A percentile compares a stretch with the other conserved stretches of the same genome.
These are phyloP conservation scores for Hypoxylon rickii DNA, from an alignment of 495 filamentous ascomycete species.

Conservation along the genomic window DNA sequence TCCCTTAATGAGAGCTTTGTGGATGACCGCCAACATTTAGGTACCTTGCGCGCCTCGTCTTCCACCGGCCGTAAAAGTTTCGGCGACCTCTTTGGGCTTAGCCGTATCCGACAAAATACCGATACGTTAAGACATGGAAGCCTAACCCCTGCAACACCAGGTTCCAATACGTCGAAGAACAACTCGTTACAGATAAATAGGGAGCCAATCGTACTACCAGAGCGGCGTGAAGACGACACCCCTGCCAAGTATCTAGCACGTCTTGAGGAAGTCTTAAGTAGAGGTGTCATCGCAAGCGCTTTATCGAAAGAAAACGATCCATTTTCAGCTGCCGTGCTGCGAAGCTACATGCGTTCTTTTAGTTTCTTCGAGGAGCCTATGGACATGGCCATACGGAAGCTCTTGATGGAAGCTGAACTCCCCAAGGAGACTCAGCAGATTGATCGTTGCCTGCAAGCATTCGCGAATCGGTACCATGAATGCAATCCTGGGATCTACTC, in stretches of 20 bases:
- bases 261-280: conserved; percentile 76
- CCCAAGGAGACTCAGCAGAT: conserved; percentile 99
- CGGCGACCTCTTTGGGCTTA: conserved; percentile 79
- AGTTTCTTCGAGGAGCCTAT: conserved; percentile 94
- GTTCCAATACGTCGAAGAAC: conserved; percentile 67
- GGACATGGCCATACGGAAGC: conserved; percentile 94
- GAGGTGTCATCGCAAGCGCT: conserved; percentile 77
- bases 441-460: conserved; percentile 88
- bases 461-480: conserved; percentile 96
- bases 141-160: conserved; percentile 66
- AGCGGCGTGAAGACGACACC: conserved; percentile 84
- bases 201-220: conserved; percentile 69
- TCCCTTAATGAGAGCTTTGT: conserved; percentile 67
- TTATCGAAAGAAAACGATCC: conserved; percentile 81
- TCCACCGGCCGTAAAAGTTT: conserved; percentile 90
- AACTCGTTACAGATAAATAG: conserved; percentile 69
- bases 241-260: conserved; percentile 85
- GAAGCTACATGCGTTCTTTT: conserved; percentile 95
- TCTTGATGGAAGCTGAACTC: conserved; percentile 94
- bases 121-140: conserved; percentile 67
- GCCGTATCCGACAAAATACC: conserved; percentile 76
- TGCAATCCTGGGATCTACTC: conserved; percentile 97
- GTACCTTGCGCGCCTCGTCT: conserved; percentile 70
- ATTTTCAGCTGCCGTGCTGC: conserved; percentile 79
- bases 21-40: conserved; percentile 61